Percentiles rank a stretch among this genome's conserved stretches.
Conservation (phyloP, 2,329 filamentous ascomycete species). For the Verticillium nubilum region DNA sequence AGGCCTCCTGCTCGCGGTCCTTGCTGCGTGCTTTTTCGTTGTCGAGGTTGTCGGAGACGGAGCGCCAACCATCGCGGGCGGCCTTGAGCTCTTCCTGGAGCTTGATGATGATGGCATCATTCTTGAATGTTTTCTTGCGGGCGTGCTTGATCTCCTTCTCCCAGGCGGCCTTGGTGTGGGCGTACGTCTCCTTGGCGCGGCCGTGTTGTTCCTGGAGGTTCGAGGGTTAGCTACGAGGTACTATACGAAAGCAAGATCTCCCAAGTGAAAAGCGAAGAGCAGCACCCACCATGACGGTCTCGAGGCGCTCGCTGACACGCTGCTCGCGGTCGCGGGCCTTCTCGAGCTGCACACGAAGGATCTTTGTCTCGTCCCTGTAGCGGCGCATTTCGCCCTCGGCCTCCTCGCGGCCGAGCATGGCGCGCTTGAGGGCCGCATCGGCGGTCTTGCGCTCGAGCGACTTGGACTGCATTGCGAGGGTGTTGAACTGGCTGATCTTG, state of each 20-base stretch:
- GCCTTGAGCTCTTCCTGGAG: slow-evolving; percentile 69
- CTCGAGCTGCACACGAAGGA: slow-evolving; percentile 53
- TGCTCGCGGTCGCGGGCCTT: slow-evolving; percentile 62
- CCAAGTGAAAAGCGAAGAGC: too few relatives aligned
- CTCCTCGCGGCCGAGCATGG: slow-evolving; percentile 64
- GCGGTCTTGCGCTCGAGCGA: slow-evolving; percentile 59
- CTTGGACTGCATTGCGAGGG: slow-evolving; percentile 54
- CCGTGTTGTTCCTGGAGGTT: slow-evolving; percentile 59
- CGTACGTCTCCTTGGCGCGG: slow-evolving; percentile 63
- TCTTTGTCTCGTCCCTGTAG: slow-evolving; percentile 54
- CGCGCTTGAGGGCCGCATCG: slow-evolving; percentile 60
- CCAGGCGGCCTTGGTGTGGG: slow-evolving; percentile 61
- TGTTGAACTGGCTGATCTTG: slow-evolving; percentile 69
- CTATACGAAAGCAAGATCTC: too few relatives aligned
- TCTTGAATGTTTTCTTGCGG: slow-evolving; percentile 69
- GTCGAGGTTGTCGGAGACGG: slow-evolving; percentile 53
- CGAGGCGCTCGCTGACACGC: slow-evolving; percentile 60
- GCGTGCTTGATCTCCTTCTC: slow-evolving; percentile 68
- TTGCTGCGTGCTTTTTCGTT: slow-evolving; percentile 58
- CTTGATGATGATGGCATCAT: slow-evolving; percentile 64
- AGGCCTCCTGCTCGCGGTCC: slow-evolving; percentile 63
- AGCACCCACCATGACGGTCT: slow-evolving; percentile 65
- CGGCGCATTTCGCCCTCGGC: slow-evolving; percentile 63
- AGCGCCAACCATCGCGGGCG: slow-evolving; percentile 46
- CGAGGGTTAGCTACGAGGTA: not conserved